phyloP scores from a whole-genome alignment of 805 yeast genomes.

The Candida succiphila region DNA sequence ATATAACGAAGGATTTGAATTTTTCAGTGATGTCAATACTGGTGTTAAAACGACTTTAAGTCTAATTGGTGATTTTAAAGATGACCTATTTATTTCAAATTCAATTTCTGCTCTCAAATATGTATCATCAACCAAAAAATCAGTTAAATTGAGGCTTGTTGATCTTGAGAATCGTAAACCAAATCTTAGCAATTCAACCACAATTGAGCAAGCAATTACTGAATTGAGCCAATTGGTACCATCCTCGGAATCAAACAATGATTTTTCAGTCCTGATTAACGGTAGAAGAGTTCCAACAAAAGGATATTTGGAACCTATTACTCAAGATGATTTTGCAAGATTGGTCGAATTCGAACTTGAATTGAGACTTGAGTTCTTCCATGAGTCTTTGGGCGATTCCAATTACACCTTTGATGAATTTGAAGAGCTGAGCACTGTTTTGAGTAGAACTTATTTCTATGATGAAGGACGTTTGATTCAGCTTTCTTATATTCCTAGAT shows the following conservation, averaged over 20 bases:
- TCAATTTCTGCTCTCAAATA: slow-evolving; percentile 25
- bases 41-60: slow-evolving; percentile 26
- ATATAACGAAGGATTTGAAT: background rate
- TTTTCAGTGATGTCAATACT: background rate
- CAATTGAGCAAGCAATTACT: no score
- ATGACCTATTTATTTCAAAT: slow-evolving; percentile 30
- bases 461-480: slow-evolving; percentile 12
- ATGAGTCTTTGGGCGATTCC: slow-evolving; percentile 10
- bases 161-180: no score
- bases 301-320: slow-evolving; percentile 12
- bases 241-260: no score
- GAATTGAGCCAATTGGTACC: background rate
- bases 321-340: slow-evolving; percentile 21
- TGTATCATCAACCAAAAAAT: slow-evolving; percentile 1
- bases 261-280: slow-evolving; percentile 36
- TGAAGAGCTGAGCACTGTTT: slow-evolving; percentile 14
- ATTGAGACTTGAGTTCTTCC: slow-evolving; percentile 26
- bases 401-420: slow-evolving; percentile 9
- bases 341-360: slow-evolving; percentile 37
- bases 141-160: slow-evolving; percentile 10
- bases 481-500: background rate
- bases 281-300: slow-evolving; percentile 39
- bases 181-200: no score
- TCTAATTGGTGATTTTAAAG: slow-evolving; percentile 48
- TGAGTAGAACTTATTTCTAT: slow-evolving; percentile 13